These are phyloP conservation scores for Zelonia costaricensis DNA, from an alignment of 208 protist genomes.

Conservation along the genomic window DNA sequence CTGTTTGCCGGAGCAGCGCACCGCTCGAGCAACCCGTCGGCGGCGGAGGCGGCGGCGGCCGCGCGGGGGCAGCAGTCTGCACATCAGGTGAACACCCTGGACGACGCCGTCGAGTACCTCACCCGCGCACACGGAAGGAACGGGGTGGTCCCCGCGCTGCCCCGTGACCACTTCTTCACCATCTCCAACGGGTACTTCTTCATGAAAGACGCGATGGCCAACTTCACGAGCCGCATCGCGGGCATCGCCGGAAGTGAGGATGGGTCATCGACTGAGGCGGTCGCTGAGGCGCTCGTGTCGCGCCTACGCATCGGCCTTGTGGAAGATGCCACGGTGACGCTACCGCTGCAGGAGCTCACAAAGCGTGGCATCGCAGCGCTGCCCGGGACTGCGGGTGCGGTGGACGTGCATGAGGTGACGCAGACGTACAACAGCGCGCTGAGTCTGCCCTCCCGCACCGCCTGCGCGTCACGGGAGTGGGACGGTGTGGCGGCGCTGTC, in stretches of 20 bases:
- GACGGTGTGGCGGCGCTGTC: constrained; percentile 21
- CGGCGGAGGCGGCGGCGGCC: background rate
- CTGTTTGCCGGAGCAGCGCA: constrained; percentile 3
- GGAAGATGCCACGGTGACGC: constrained; percentile 47
- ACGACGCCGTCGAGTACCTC: constrained; percentile 25
- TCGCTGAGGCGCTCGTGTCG: constrained; percentile 15
- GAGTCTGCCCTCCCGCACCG: constrained; percentile 14
- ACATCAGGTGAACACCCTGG: constrained; percentile 35
- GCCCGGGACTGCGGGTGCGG: background rate
- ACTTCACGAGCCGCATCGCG: constrained; percentile 3
- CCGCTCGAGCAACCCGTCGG: too few species aligned
- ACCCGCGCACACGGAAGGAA: constrained; percentile 7
- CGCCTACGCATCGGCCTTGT: constrained; percentile 43
- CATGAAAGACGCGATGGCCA: background rate
- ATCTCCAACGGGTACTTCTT: constrained; percentile 51
- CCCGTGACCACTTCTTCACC: constrained; percentile 18
- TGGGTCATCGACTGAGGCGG: background rate
- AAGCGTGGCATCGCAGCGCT: background rate
- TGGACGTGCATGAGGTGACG: constrained; percentile 29
- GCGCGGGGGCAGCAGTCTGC: constrained; percentile 33
- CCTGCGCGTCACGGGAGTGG: background rate
- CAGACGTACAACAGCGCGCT: constrained; percentile 60
- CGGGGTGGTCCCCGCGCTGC: constrained; percentile 3
- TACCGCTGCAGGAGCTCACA: constrained; percentile 9
- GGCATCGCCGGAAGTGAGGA: background rate